These are phyloP conservation scores for Zygoascus meyerae DNA, from an alignment of 1,139 yeast species.

Conservation along the genomic window DNA sequence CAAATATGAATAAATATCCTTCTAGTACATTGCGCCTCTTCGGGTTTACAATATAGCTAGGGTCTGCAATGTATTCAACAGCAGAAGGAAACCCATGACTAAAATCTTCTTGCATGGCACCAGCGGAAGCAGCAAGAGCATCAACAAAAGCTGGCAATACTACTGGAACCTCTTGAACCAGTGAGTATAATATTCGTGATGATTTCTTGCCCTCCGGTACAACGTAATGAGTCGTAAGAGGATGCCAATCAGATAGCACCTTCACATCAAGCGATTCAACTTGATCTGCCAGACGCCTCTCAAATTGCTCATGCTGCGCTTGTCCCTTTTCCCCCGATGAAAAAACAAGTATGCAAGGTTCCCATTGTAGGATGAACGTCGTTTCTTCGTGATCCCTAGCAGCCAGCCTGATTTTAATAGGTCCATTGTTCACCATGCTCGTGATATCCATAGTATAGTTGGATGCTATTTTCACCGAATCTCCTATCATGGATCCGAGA, in stretches of 20 bases:
- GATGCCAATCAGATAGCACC: constrained; percentile 22
- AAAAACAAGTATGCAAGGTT: constrained; percentile 15
- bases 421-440: constrained; percentile 9
- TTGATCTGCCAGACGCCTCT: constrained; percentile 8
- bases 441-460: constrained; percentile 9
- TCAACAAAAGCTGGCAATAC: constrained; percentile 21
- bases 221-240: constrained; percentile 21
- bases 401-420: constrained; percentile 9
- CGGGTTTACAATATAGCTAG: constrained; percentile 18
- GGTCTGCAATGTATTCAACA: constrained; percentile 15
- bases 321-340: constrained; percentile 15
- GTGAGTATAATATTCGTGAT: constrained; percentile 25
- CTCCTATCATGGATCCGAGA: constrained; percentile 24
- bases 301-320: constrained; percentile 10
- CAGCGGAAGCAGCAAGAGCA: constrained; percentile 15
- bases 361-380: constrained; percentile 14
- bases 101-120: constrained; percentile 17
- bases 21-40: constrained; percentile 20
- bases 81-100: constrained; percentile 22
- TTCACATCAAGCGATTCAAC: constrained; percentile 26
- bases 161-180: constrained; percentile 26
- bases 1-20: constrained; percentile 18
- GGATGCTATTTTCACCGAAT: background rate
- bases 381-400: constrained; percentile 8
- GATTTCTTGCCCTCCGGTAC: constrained; percentile 17